Conservation (phyloP, 305 asterid genomes). For the Fraxinus baroniana region DNA sequence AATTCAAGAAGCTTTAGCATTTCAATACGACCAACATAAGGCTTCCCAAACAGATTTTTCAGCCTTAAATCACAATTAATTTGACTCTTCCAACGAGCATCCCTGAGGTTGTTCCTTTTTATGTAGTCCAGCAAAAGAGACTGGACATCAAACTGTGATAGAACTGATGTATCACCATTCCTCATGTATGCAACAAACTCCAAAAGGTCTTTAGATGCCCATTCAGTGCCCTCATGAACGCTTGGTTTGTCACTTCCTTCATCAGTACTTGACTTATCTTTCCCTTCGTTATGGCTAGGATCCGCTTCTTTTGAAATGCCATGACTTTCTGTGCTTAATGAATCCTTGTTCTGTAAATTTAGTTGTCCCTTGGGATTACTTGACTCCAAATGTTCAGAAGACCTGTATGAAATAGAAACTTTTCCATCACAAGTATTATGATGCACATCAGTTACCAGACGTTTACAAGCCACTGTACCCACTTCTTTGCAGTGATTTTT, state of each 20-base stretch:
- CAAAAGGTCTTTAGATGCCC: constrained; percentile 54
- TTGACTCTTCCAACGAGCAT: constrained; percentile 74
- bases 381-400: constrained; percentile 42
- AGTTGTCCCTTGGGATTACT: constrained; percentile 37
- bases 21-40: constrained; percentile 81
- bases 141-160: constrained; percentile 72
- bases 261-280: constrained; percentile 13
- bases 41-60: constrained; percentile 71
- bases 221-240: constrained; percentile 27
- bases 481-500: constrained; percentile 51
- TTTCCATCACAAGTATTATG: constrained; percentile 32
- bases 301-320: constrained; percentile 23
- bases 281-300: constrained; percentile 15
- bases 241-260: constrained; percentile 25
- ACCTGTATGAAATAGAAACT: constrained; percentile 28
- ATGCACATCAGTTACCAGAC: constrained; percentile 25
- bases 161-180: constrained; percentile 63
- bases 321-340: constrained; percentile 27
- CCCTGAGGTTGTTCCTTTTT: constrained; percentile 74
- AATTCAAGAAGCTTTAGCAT: constrained; percentile 89
- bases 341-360: constrained; percentile 30
- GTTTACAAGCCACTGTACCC: constrained; percentile 35
- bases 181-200: constrained; percentile 80
- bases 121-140: constrained; percentile 66
- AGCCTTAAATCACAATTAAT: constrained; percentile 78